Evolutionary conservation across 306 rosid species (phyloP).

Genomic region (Casuarina glauca): DNA sequence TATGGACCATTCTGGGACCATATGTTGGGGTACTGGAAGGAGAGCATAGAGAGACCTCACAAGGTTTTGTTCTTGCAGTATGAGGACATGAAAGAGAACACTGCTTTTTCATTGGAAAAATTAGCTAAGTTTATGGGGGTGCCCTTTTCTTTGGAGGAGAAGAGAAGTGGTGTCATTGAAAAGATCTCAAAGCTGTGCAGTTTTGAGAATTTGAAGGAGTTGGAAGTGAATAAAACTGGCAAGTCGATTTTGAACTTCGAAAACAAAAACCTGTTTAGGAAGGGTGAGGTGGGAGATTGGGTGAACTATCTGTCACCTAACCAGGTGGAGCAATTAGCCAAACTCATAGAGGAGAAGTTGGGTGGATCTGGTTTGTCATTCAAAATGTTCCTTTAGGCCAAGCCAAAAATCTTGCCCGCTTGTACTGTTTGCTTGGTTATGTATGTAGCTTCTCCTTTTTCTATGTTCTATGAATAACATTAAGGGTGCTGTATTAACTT

Average conservation of each 20-base stretch:
- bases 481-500: too few relatives aligned
- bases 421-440: neutral
- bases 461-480: too few relatives aligned
- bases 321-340: slow-evolving; percentile 46
- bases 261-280: slow-evolving; percentile 48
- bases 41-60: slow-evolving; percentile 43
- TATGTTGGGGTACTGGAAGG: slow-evolving; percentile 57
- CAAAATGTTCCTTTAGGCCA: neutral
- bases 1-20: slow-evolving; percentile 57
- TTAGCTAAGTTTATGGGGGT: slow-evolving; percentile 42
- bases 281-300: slow-evolving; percentile 65
- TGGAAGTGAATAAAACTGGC: slow-evolving; percentile 47
- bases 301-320: slow-evolving; percentile 47
- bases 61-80: slow-evolving; percentile 55
- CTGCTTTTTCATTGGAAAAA: slow-evolving; percentile 27
- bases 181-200: slow-evolving; percentile 43
- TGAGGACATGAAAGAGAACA: slow-evolving; percentile 48
- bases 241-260: slow-evolving; percentile 30
- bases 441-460: too few relatives aligned
- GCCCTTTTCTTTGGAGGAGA: slow-evolving; percentile 48
- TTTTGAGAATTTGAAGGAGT: slow-evolving; percentile 46
- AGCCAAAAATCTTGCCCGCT: too few relatives aligned
- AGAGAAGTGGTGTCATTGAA: slow-evolving; percentile 38
- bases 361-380: slow-evolving; percentile 40
- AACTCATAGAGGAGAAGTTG: slow-evolving; percentile 42